These are phyloP conservation scores for Russula foetens DNA, from an alignment of 768 basidiomycete species.

Conservation along the genomic window DNA sequence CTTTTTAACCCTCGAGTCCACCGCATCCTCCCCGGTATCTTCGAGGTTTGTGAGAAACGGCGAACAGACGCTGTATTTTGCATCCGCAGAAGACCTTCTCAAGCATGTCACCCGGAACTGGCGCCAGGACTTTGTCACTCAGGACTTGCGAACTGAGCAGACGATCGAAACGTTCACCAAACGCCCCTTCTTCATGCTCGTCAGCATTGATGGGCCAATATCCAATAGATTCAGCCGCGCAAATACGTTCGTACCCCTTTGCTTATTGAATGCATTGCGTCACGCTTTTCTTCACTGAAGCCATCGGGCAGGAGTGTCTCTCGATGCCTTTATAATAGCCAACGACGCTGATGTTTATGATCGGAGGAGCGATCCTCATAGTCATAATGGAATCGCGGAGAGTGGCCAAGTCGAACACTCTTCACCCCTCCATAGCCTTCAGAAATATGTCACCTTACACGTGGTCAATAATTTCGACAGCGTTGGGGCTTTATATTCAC, in stretches of 20 bases:
- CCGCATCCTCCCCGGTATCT: constrained; percentile 9
- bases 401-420: neutral
- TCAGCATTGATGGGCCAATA: constrained; percentile 78
- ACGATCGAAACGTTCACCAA: constrained; percentile 65
- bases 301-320: constrained; percentile 27
- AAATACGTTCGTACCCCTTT: constrained; percentile 31
- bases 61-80: constrained; percentile 31
- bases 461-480: constrained; percentile 57
- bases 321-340: constrained; percentile 67
- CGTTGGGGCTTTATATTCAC: constrained; percentile 42
- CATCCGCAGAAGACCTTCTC: constrained; percentile 47
- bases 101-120: constrained; percentile 75
- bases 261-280: neutral
- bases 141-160: constrained; percentile 49
- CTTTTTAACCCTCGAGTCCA: constrained; percentile 11
- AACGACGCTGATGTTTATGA: constrained; percentile 69
- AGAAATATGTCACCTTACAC: constrained; percentile 50
- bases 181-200: constrained; percentile 84
- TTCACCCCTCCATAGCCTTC: constrained; percentile 23
- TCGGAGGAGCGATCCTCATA: neutral
- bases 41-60: neutral
- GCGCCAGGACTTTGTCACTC: constrained; percentile 73
- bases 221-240: constrained; percentile 57
- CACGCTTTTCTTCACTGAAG: constrained; percentile 12
- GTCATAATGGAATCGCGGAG: neutral